Percentiles rank a stretch among this genome's conserved stretches.
phyloP scores from a whole-genome alignment of 2,329 filamentous ascomycete species.

The Rhinocladiella similis region DNA sequence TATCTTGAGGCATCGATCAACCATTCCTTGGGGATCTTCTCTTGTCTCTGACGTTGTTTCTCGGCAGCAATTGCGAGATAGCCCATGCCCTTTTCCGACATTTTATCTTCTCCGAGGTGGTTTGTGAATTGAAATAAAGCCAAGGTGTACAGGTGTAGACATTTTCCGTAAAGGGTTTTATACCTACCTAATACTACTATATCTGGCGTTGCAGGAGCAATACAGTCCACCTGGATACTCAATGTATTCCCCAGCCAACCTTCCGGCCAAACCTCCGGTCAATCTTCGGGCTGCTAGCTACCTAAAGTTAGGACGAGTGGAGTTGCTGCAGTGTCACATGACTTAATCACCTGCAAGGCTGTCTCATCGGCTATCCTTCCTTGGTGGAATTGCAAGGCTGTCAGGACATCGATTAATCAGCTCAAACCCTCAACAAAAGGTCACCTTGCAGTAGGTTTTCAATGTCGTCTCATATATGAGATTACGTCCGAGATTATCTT shows the following conservation, averaged over 20 bases:
- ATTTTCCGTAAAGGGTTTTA: background rate
- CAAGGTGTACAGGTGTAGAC: too few species aligned
- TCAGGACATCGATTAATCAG: too few species aligned
- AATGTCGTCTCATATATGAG: too few species aligned
- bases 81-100: background rate
- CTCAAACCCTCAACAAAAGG: too few species aligned
- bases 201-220: background rate
- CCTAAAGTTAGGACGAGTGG: too few species aligned
- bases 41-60: conserved; percentile 17
- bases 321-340: too few species aligned
- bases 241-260: background rate
- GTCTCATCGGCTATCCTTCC: too few species aligned
- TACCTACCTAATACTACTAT: background rate
- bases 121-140: too few species aligned
- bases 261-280: background rate
- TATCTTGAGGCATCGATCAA: conserved; percentile 17
- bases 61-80: conserved; percentile 16
- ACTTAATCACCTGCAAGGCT: too few species aligned
- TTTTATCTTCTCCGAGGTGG: background rate
- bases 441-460: too few species aligned
- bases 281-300: background rate
- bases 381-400: too few species aligned
- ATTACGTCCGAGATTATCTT: too few species aligned
- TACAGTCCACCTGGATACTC: background rate
- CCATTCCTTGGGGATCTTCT: conserved; percentile 32